A percentile compares a stretch with the other conserved stretches of the same genome.
Evolutionary conservation across 805 yeast species (phyloP).

Genomic region (Wickerhamiella sergipiensis): DNA sequence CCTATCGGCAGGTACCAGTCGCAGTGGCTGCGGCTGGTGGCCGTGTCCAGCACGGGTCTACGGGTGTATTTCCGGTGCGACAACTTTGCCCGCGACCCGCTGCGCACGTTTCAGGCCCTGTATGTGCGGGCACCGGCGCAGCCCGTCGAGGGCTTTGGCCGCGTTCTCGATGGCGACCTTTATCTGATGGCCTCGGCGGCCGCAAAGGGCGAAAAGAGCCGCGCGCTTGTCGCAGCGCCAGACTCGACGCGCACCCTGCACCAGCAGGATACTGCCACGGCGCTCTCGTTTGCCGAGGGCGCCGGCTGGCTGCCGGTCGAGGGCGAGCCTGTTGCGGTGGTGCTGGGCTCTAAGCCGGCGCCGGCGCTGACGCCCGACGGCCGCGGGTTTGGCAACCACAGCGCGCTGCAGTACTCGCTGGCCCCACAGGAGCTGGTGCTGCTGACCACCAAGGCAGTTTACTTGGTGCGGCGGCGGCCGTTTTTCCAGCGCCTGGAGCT

Average conservation of each 20-base stretch:
- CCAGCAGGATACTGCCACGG: slow-evolving; percentile 36
- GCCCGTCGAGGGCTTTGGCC: neutral
- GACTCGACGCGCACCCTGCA: slow-evolving; percentile 71
- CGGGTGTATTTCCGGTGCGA: slow-evolving; percentile 15
- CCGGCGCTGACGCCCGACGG: slow-evolving; percentile 50
- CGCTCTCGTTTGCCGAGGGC: slow-evolving; percentile 21
- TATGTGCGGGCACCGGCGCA: neutral
- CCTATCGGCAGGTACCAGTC: slow-evolving; percentile 6
- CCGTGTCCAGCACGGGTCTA: slow-evolving; percentile 12
- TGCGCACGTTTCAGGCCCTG: neutral
- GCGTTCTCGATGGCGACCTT: neutral
- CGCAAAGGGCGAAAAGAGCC: neutral
- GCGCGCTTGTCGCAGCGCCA: slow-evolving; percentile 48
- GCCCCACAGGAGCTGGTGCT: slow-evolving; percentile 64
- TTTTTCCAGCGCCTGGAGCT: slow-evolving; percentile 68
- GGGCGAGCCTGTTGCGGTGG: slow-evolving; percentile 56
- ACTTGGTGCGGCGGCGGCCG: slow-evolving; percentile 61
- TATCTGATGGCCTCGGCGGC: slow-evolving; percentile 1
- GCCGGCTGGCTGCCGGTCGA: slow-evolving; percentile 43
- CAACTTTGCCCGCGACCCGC: neutral
- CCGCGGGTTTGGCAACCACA: slow-evolving; percentile 66
- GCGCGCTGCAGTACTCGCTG: slow-evolving; percentile 71
- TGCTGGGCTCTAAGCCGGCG: slow-evolving; percentile 57
- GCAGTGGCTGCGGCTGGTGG: slow-evolving; percentile 11
- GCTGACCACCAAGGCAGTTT: slow-evolving; percentile 65